Base-by-base conservation (phyloP, 495 filamentous ascomycete genomes). In the Aspergillus sparsus region DNA sequence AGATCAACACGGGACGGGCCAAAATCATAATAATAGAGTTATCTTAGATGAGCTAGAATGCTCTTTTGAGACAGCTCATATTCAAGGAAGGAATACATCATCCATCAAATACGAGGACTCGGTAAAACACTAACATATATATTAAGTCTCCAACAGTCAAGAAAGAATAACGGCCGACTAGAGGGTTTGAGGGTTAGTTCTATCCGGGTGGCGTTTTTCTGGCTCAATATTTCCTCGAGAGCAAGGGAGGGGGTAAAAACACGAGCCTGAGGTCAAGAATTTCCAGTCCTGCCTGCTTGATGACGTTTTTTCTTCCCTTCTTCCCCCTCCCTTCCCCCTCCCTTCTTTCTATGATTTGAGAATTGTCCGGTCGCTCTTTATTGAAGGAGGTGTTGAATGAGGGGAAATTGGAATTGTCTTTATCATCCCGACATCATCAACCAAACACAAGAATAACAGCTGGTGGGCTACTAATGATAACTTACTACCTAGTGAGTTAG, bases 141-240 rank as follows among this genome's bases (percentile, higher is more conserved):
- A 11, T 13, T 42, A 1, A 5, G 39, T 13, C 15, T 12, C 8
- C 32, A 15, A n/a, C n/a, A n/a, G n/a, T 27, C 5, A 11, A 12
- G 41, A 44, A 42, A 49, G 27, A 45, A 49, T 54, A 65, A 66
- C 59, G 60, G 63, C 50, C 55, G 39, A 11, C 63, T 66, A 60
- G 56, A 44, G 33, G 46, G 2, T 21, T 55, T 49, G 21, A 12
- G 44, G 56, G 21, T 50, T 31, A 42, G 39, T 42, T 1, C 5
- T 13, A 41, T 41, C 37, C 37, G 13, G 37, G 37, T 41, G 37
- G 37, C 37, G 37, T 41, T 41, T 9, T 41, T 42, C 6, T 42
- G 12, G 15, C 6, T 42, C 39, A 42, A 11, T 1, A 42, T 11
- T 41, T 11, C n/a, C n/a, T 41, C 37, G 9, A 11, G 39, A 42